Evolutionary conservation across 2,329 filamentous ascomycete genomes (phyloP).

Genomic region (Aplosporella prunicola): DNA sequence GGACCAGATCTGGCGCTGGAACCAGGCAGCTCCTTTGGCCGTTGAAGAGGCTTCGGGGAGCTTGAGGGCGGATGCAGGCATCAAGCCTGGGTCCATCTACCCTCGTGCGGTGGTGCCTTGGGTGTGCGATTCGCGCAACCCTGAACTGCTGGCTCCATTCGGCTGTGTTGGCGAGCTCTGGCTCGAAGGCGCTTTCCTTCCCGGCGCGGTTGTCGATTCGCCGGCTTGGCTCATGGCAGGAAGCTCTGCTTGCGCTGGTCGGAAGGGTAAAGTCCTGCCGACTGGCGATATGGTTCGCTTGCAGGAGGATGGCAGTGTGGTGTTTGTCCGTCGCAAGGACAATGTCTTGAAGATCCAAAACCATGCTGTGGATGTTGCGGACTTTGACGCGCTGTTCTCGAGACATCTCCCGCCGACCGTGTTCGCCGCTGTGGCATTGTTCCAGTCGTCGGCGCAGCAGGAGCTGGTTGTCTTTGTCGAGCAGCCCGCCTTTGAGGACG

Average conservation of each 20-base stretch:
- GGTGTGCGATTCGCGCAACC: constrained; percentile 25
- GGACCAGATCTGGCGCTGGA: constrained; percentile 36
- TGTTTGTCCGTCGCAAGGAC: constrained; percentile 15
- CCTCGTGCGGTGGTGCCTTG: constrained; percentile 14
- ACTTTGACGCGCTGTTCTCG: no score
- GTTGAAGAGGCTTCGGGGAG: constrained; percentile 13
- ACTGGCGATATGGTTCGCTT: constrained; percentile 30
- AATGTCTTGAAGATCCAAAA: constrained; percentile 10
- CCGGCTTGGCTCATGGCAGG: constrained; percentile 29
- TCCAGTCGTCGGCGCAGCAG: no score
- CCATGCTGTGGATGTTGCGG: not conserved
- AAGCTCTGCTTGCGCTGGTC: constrained; percentile 11
- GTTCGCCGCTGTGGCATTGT: no score
- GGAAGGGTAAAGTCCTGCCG: constrained; percentile 19
- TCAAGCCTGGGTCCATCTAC: constrained; percentile 15
- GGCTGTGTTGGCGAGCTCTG: constrained; percentile 31
- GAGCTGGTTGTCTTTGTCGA: no score
- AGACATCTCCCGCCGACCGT: no score
- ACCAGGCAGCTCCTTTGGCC: constrained; percentile 22
- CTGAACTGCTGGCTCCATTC: constrained; percentile 31
- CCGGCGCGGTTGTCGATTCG: constrained; percentile 19
- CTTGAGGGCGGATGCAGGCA: constrained; percentile 22
- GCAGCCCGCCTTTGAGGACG: no score
- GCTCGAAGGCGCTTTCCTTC: constrained; percentile 31
- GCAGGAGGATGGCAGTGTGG: constrained; percentile 25